Percentiles rank a stretch among this genome's conserved stretches.
Conservation (phyloP, 441 rosid genomes). For the Gossypium schwendimanii region DNA sequence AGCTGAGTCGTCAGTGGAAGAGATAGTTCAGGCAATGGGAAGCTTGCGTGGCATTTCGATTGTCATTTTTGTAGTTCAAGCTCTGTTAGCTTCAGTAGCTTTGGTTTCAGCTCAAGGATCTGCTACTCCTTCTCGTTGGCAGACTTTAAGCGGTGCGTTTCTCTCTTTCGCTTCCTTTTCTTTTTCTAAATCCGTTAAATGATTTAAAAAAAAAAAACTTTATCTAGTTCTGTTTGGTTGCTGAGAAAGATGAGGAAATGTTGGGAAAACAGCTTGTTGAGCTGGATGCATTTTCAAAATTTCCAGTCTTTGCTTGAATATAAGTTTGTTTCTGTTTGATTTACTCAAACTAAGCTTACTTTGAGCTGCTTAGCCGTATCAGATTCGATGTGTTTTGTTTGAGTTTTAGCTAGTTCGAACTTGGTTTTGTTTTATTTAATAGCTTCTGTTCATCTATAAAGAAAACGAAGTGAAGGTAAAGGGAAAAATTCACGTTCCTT, state of each 20-base stretch:
- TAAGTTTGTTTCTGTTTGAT: constrained; percentile 6
- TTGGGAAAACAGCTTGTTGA: not conserved
- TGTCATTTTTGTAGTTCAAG: constrained; percentile 27
- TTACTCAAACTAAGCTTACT: constrained; percentile 1
- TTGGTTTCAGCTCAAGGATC: constrained; percentile 65
- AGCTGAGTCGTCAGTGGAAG: constrained; percentile 20
- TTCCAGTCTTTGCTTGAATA: not conserved
- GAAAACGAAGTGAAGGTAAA: not conserved
- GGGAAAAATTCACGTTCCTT: not conserved
- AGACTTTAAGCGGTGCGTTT: constrained; percentile 47
- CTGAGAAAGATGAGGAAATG: not conserved
- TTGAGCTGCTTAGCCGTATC: not conserved
- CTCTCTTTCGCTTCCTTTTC: not conserved
- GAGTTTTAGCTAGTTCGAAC: not conserved
- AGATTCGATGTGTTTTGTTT: not conserved
- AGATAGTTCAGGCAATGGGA: constrained; percentile 34
- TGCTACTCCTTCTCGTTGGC: constrained; percentile 33
- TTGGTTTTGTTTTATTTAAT: not conserved
- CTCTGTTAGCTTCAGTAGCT: constrained; percentile 21
- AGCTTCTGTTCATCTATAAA: not conserved
- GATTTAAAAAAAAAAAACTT: not conserved
- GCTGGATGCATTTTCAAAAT: not conserved
- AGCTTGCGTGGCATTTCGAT: constrained; percentile 8
- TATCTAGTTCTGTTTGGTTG: not conserved
- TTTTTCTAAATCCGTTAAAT: not conserved